Evolutionary conservation across 495 filamentous ascomycete genomes (phyloP), one percentile per base, ranked within the genome.

Genomic region (Talaromyces borbonicus): DNA sequence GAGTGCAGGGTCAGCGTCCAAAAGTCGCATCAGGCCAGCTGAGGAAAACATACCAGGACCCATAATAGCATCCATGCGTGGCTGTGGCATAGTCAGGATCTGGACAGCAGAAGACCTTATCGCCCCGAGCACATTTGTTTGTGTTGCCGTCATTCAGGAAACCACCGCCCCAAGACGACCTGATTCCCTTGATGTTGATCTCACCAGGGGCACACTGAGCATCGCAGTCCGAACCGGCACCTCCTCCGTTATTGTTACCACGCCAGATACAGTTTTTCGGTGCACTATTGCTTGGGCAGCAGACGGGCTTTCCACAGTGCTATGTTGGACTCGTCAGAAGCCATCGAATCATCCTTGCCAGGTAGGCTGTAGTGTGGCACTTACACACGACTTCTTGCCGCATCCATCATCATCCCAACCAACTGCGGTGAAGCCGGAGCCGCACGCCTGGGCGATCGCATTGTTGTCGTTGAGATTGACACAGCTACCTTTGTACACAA

Each of bases 181-280:
- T 23, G 22, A 39, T 39, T 22, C 24, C 19, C 18, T 39, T 39
- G 36, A 39, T 39, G 20, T 39, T 39, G 20, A 39, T 39, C 14
- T 39, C 36, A 8, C 36, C 36, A 39, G 36, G 36, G 18, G 20
- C 36, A 39, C 36, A 39, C 24, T 39, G 36, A 20, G 36, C 33
- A 9, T 18, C 20, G 15, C 33, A 37, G 33, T 37, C 33, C 6
- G 33, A 37, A 18, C 33, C 15, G 9, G 33, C 33, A 37, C 33
- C 33, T n/a, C 30, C 15, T 4, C 33, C 20, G 20, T 14, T 37
- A 37, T 37, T 37, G 20, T 37, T 18, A 18, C 33, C 33, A 15
- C 33, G 33, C 33, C 33, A 37, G 15, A 18, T 37, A 18, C 33
- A 37, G 33, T 37, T 18, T 18, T 37, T 37, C 15, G 33, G 33